Conservation (phyloP, 768 basidiomycete species). For the Agrocybe chaxingu region DNA sequence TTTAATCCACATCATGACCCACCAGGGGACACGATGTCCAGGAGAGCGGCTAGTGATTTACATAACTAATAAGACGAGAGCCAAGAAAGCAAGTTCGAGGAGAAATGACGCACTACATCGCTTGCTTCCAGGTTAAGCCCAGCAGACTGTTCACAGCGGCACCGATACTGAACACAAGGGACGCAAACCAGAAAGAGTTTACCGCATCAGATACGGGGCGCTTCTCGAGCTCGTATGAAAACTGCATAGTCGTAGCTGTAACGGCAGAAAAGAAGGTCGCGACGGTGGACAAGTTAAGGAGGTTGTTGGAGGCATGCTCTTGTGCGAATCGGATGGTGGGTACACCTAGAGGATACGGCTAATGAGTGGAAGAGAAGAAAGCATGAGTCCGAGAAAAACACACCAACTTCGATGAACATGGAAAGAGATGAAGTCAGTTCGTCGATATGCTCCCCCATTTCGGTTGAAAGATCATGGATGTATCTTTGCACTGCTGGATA, state of each 20-base stretch:
- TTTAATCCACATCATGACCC: conserved; percentile 87
- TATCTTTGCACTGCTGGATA: conserved; percentile 72
- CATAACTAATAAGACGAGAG: conserved; percentile 3
- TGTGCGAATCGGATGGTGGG: conserved; percentile 76
- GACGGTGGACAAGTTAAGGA: conserved; percentile 72
- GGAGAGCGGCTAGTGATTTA: conserved; percentile 56
- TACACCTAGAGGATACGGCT: conserved; percentile 43
- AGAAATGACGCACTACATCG: conserved; percentile 65
- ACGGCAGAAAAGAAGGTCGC: conserved; percentile 79
- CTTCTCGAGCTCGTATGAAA: conserved; percentile 45
- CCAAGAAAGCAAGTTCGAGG: not conserved
- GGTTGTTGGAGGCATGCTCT: conserved; percentile 65
- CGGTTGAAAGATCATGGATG: conserved; percentile 68
- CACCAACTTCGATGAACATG: conserved; percentile 76
- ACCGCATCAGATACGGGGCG: conserved; percentile 46
- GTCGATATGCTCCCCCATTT: conserved; percentile 74
- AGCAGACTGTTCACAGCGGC: conserved; percentile 77
- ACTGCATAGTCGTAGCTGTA: conserved; percentile 70
- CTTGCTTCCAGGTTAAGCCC: conserved; percentile 77
- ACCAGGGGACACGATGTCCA: conserved; percentile 75
- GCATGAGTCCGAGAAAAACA: conserved; percentile 14
- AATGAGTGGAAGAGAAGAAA: too few species aligned
- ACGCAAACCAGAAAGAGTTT: conserved; percentile 73
- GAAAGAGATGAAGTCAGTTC: conserved; percentile 64
- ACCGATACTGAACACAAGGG: conserved; percentile 73